phyloP scores from a whole-genome alignment of 306 rosid genomes.

The Glycine tomentella region DNA sequence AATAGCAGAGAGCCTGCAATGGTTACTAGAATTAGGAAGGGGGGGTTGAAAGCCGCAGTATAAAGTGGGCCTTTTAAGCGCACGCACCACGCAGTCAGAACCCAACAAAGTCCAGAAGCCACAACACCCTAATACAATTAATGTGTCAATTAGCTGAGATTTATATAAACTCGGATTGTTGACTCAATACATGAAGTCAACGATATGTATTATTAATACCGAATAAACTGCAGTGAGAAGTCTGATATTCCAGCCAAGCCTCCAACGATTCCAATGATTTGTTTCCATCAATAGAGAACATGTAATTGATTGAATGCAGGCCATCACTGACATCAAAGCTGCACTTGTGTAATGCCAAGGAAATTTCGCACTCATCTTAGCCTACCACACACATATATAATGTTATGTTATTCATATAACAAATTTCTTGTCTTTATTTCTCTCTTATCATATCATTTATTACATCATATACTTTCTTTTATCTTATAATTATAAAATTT shows the following conservation, averaged over 20 bases:
- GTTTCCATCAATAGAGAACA: constrained; percentile 42
- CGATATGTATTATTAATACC: too few species aligned
- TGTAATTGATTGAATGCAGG: constrained; percentile 32
- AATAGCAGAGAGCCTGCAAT: constrained; percentile 36
- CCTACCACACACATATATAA: neutral
- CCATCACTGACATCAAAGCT: constrained; percentile 54
- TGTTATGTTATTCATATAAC: too few species aligned
- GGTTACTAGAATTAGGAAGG: constrained; percentile 37
- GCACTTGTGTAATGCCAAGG: constrained; percentile 50
- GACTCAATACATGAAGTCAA: too few species aligned
- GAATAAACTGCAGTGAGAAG: too few species aligned
- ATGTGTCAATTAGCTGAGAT: neutral
- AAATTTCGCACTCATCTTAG: constrained; percentile 47
- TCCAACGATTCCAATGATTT: constrained; percentile 44
- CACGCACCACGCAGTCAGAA: too few species aligned
- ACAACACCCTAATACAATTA: constrained; percentile 35
- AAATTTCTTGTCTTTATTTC: too few species aligned
- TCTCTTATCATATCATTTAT: too few species aligned
- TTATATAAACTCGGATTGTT: too few species aligned
- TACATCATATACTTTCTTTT: too few species aligned
- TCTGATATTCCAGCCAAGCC: constrained; percentile 40
- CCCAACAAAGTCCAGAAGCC: constrained; percentile 29
- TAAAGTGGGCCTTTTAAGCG: too few species aligned
- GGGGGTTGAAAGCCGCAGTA: too few species aligned
- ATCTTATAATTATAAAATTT: too few species aligned